These are phyloP conservation scores for Cetradonia linearis DNA, from an alignment of 495 filamentous ascomycete species.

Conservation along the genomic window DNA sequence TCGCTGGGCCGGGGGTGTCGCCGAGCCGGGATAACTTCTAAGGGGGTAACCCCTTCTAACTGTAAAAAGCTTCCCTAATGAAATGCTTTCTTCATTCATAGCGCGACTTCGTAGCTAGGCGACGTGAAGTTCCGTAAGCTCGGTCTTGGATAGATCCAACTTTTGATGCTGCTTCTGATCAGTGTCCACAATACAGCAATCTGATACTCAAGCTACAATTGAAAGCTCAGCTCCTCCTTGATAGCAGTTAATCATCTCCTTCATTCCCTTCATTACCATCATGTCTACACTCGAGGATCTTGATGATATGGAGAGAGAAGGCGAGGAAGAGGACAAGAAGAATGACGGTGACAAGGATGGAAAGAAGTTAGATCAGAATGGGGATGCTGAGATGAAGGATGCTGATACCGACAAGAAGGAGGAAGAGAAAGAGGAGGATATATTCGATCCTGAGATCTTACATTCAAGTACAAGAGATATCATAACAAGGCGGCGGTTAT, in stretches of 20 bases:
- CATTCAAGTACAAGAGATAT: conserved; percentile 88
- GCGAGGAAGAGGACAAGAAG: conserved; percentile 60
- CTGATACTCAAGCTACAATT: background rate
- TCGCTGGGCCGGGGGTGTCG: too few relatives aligned
- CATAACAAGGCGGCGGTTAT: conserved; percentile 67
- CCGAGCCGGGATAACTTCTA: too few relatives aligned
- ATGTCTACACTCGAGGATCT: conserved; percentile 88
- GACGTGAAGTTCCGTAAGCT: conserved; percentile 6
- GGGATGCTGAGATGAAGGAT: conserved; percentile 85
- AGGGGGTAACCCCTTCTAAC: too few relatives aligned
- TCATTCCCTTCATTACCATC: conserved; percentile 18
- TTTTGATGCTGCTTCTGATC: background rate
- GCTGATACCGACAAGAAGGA: conserved; percentile 58
- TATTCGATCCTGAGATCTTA: conserved; percentile 84
- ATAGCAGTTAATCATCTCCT: background rate
- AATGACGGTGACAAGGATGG: conserved; percentile 40
- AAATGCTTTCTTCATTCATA: background rate
- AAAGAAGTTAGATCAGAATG: conserved; percentile 51
- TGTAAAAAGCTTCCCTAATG: background rate
- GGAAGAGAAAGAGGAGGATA: conserved; percentile 60
- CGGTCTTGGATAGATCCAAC: background rate
- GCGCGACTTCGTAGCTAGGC: background rate
- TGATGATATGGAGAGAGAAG: conserved; percentile 66
- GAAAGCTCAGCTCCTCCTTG: background rate
- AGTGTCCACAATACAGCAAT: background rate